A percentile compares a stretch with the other conserved stretches of the same genome.
Evolutionary conservation across 257 asterid genomes (phyloP).

Genomic region (Gentiana dahurica): DNA sequence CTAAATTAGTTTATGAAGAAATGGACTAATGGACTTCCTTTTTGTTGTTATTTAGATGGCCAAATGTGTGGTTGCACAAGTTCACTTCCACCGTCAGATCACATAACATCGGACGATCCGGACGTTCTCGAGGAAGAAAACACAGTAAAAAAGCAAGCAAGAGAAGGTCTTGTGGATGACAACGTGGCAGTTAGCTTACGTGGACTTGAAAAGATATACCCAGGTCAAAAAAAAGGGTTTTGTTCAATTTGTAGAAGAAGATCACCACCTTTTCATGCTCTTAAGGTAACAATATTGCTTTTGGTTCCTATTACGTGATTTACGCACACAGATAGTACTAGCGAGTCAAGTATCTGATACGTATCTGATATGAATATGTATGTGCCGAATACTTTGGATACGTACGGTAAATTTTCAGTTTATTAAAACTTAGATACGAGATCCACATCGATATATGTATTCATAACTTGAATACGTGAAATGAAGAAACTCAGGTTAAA

Average conservation of each 20-base stretch:
- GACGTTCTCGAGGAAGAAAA: conserved; percentile 90
- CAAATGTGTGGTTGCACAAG: conserved; percentile 62
- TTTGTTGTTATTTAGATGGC: conserved; percentile 49
- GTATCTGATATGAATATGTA: too few relatives aligned
- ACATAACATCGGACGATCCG: conserved; percentile 61
- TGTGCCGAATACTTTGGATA: too few relatives aligned
- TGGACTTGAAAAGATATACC: conserved; percentile 69
- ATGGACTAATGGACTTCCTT: background rate
- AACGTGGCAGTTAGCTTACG: conserved; percentile 69
- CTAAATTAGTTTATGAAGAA: background rate
- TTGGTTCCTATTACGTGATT: background rate
- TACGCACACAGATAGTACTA: background rate
- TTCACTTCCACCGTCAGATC: conserved; percentile 42
- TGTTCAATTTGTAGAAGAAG: conserved; percentile 67
- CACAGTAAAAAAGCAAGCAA: conserved; percentile 58
- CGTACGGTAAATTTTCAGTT: too few relatives aligned
- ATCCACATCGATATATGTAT: too few relatives aligned
- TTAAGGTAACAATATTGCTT: conserved; percentile 38
- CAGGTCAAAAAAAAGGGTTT: conserved; percentile 50
- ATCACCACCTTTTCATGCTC: conserved; percentile 84
- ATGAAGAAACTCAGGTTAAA: too few relatives aligned
- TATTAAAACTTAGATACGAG: too few relatives aligned
- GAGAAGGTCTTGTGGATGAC: conserved; percentile 44
- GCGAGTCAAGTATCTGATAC: background rate
- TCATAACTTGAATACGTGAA: too few relatives aligned